Evolutionary conservation across 2,329 filamentous ascomycete species (phyloP), one percentile per base, ranked within the genome.

Genomic region (Cladosporium oxysporum): DNA sequence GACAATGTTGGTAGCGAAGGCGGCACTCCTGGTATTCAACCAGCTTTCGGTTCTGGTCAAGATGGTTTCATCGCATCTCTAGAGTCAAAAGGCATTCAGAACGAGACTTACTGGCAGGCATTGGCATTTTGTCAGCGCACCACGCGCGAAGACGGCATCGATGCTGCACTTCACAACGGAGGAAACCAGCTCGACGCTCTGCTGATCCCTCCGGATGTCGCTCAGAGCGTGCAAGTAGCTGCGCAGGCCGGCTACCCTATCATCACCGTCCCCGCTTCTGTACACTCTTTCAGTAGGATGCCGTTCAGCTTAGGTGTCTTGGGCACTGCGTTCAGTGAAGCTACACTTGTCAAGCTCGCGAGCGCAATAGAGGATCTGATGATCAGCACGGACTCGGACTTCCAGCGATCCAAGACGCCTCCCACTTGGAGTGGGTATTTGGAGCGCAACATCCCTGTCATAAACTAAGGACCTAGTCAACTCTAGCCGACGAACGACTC

Each of bases 181-280:
- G 79, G 79, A 4, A 74, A 76, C 2, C 69, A 77, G 23, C 79
- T 92, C 1, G 83, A 87, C 65, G 90, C 85, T 1, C 80, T 93
- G 2, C 80, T 93, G 1, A 88, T 91, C 0, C 90, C 90, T 5
- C 82, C 89, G 0, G 87, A 90, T 72, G 87, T 90, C 3, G 90
- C 84, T 0, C 88, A 91, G 75, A 85, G 85, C 4, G 87, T 87
- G 68, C 87, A 91, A 76, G 85, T 91, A 66, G 88, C 89, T 0
- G 90, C 91, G 0, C 89, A 92, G 77, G 91, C 90, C 8, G 90
- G 90, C 0, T 93, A 92, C 73, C 90, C 90, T 0, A 83, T 91
- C 73, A 82, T 92, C 60, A 91, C 90, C 0, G 74, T 93, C 1
- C 90, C 90, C 0, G 87, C 83, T 0, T 88, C 88, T 1, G 79